Evolutionary conservation across 768 basidiomycete genomes (phyloP).

Genomic region (Pisolithus orientalis): DNA sequence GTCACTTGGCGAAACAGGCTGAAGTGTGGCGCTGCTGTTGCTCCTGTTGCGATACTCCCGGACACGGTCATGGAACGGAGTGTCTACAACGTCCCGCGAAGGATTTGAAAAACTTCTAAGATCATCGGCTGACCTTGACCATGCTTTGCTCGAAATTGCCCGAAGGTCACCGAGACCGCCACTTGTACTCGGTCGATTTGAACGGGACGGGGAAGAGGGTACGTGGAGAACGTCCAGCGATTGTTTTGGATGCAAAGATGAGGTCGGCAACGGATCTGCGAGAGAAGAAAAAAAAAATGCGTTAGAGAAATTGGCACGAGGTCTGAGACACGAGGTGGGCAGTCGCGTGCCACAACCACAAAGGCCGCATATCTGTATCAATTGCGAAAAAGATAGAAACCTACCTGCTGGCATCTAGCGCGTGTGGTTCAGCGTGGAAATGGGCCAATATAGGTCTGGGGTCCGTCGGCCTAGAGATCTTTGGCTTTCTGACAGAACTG

Average conservation of each 20-base stretch:
- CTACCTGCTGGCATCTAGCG: constrained; percentile 47
- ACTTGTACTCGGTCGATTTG: constrained; percentile 18
- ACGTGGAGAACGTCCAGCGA: constrained; percentile 38
- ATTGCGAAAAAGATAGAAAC: constrained; percentile 15
- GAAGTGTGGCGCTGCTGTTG: constrained; percentile 48
- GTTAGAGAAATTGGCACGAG: neutral
- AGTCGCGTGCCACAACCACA: neutral
- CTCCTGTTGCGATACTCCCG: constrained; percentile 59
- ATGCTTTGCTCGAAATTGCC: constrained; percentile 59
- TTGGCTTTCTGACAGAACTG: constrained; percentile 54
- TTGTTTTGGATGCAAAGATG: constrained; percentile 37
- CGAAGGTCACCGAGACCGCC: constrained; percentile 61
- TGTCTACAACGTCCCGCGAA: constrained; percentile 32
- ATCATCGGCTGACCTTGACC: constrained; percentile 81
- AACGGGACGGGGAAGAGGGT: constrained; percentile 24
- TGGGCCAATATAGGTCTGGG: constrained; percentile 62
- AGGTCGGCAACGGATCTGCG: constrained; percentile 63
- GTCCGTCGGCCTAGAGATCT: constrained; percentile 82
- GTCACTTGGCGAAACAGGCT: constrained; percentile 29
- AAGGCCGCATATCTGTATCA: neutral
- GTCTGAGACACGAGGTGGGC: constrained; percentile 2
- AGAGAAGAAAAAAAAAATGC: constrained; percentile 16
- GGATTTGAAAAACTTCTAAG: constrained; percentile 47
- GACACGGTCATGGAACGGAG: constrained; percentile 55
- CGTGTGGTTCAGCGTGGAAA: constrained; percentile 41